A percentile compares a stretch with the other conserved stretches of the same genome.
phyloP scores from a whole-genome alignment of 1,284 basidiomycete species.

The Cutaneotrichosporon cyanovorans region DNA sequence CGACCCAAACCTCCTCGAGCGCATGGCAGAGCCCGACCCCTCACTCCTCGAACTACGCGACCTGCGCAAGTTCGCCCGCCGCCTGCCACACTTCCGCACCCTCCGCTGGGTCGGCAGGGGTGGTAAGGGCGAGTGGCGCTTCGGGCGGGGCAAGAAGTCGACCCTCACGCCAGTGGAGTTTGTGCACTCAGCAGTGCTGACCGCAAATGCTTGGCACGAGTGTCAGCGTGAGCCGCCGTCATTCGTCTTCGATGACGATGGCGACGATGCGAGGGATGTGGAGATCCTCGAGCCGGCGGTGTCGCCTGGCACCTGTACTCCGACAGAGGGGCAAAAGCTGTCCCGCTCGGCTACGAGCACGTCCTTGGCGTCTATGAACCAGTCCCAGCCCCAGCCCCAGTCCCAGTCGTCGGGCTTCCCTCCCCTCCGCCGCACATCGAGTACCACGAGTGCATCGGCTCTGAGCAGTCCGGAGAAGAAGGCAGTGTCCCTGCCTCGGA shows the following conservation, averaged over 20 bases:
- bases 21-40: constrained; percentile 15
- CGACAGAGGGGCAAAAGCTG: constrained; percentile 10
- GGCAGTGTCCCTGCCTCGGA: too few relatives aligned
- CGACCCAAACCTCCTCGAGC: constrained; percentile 8
- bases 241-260: constrained; percentile 13
- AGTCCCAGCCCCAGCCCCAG: too few relatives aligned
- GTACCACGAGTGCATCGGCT: constrained; percentile 6
- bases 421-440: constrained; percentile 4
- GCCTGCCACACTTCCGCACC: constrained; percentile 19
- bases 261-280: neutral
- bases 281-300: constrained; percentile 8
- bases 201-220: constrained; percentile 14
- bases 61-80: constrained; percentile 24
- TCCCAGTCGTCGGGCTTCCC: neutral
- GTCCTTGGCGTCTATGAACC: too few relatives aligned
- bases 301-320: constrained; percentile 8
- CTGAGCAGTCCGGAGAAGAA: too few relatives aligned
- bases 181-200: constrained; percentile 16
- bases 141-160: constrained; percentile 16
- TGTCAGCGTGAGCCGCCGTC: constrained; percentile 16
- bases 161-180: constrained; percentile 20
- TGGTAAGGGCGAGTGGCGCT: constrained; percentile 28
- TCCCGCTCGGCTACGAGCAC: constrained; percentile 14
- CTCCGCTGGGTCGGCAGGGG: constrained; percentile 25
- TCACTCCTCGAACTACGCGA: constrained; percentile 24